phyloP scores from a whole-genome alignment of 768 basidiomycete species.

The Suillus alpinus region DNA sequence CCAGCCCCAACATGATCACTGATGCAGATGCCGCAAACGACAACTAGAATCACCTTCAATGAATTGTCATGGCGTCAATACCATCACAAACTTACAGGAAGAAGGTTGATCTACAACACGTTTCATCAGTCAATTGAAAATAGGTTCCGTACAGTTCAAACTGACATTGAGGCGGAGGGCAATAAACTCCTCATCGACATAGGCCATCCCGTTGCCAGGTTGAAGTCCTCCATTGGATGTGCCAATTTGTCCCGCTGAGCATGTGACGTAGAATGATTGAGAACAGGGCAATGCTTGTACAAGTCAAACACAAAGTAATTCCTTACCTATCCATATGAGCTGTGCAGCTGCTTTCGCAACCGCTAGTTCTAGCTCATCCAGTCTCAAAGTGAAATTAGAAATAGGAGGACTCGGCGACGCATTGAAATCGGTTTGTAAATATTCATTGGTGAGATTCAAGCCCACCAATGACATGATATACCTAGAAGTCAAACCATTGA shows the following conservation, averaged over 20 bases:
- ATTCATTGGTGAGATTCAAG: not conserved
- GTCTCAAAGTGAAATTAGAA: not conserved
- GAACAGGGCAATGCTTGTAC: not conserved
- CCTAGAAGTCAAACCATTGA: not conserved
- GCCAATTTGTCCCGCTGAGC: not conserved
- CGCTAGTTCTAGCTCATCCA: not conserved
- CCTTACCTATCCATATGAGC: not conserved
- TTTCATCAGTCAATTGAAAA: not conserved
- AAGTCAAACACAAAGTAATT: not conserved
- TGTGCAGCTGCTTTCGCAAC: not conserved
- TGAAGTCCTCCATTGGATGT: not conserved
- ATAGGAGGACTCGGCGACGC: not conserved
- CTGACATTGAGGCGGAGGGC: not conserved
- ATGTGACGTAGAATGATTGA: not conserved
- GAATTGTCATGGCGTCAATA: not conserved
- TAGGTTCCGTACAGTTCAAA: not conserved
- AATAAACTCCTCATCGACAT: not conserved
- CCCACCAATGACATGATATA: not conserved
- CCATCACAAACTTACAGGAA: slow-evolving; percentile 1
- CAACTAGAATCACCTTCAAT: not conserved
- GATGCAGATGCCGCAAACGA: not conserved
- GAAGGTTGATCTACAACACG: not conserved
- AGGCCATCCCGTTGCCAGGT: not conserved
- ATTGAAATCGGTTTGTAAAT: not conserved
- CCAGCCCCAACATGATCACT: slow-evolving; percentile 1